Conservation (phyloP, 441 rosid species). For the Omphalea diandra region DNA sequence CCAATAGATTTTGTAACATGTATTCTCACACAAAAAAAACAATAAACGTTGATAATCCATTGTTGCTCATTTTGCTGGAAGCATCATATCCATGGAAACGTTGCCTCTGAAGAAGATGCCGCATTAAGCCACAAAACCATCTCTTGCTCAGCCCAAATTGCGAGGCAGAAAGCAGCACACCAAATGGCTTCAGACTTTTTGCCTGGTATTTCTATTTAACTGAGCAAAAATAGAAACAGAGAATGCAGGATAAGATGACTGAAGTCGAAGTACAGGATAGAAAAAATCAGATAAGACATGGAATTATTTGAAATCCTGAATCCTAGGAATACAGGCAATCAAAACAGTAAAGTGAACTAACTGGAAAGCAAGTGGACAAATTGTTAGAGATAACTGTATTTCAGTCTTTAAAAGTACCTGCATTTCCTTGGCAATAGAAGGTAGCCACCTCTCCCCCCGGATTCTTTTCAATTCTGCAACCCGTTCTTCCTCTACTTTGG, state of each 20-base stretch:
- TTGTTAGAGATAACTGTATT: not conserved
- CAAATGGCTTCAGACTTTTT: not conserved
- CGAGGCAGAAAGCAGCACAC: not conserved
- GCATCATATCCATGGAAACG: not conserved
- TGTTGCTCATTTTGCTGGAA: not conserved
- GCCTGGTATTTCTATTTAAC: not conserved
- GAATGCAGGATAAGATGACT: not conserved
- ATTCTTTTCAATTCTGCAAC: slow-evolving; percentile 61
- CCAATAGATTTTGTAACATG: not conserved
- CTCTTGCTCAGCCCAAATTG: not conserved
- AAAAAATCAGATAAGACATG: not conserved
- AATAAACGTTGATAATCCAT: not conserved
- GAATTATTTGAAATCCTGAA: not conserved
- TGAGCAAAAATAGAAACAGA: not conserved
- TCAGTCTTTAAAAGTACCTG: no score
- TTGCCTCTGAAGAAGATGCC: not conserved
- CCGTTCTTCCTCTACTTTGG: slow-evolving; percentile 75
- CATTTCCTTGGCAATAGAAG: slow-evolving; percentile 60
- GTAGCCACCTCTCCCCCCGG: slow-evolving; percentile 88
- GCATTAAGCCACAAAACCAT: not conserved
- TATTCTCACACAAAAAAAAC: not conserved
- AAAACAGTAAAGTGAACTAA: not conserved
- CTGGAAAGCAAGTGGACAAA: not conserved
- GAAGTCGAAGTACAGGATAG: not conserved
- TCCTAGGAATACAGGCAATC: not conserved